A percentile compares a stretch with the other conserved stretches of the same genome.
phyloP scores from a whole-genome alignment of 257 asterid genomes.

The Salvia hispanica region DNA sequence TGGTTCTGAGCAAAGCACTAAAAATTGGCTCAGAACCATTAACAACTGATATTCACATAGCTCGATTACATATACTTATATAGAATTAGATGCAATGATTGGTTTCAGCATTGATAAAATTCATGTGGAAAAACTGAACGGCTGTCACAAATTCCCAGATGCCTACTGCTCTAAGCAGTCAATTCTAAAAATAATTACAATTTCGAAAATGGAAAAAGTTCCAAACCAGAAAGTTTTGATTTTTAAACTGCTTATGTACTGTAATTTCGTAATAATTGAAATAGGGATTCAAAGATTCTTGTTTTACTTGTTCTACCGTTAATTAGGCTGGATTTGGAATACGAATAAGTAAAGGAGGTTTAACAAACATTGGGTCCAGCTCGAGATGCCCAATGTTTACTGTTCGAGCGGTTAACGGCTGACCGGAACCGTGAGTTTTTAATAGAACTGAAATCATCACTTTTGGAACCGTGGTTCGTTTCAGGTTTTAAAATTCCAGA shows the following conservation, averaged over 20 bases:
- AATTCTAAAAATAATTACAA: background rate
- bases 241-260: background rate
- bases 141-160: slow-evolving; percentile 37
- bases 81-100: slow-evolving; percentile 16
- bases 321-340: background rate
- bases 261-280: background rate
- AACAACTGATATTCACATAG: background rate
- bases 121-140: slow-evolving; percentile 31
- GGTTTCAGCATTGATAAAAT: background rate
- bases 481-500: too few species aligned
- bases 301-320: background rate
- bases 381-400: too few species aligned
- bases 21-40: slow-evolving; percentile 7
- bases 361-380: too few species aligned
- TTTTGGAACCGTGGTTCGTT: too few species aligned
- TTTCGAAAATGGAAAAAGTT: background rate
- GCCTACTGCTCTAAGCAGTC: background rate
- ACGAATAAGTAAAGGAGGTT: background rate
- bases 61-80: background rate
- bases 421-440: too few species aligned
- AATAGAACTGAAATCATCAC: too few species aligned
- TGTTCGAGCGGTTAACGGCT: too few species aligned
- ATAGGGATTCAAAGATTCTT: slow-evolving; percentile 26
- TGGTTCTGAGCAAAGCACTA: slow-evolving; percentile 11
- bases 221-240: background rate